These are phyloP conservation scores for Neocatenulostroma microsporum DNA, from an alignment of 2,329 filamentous ascomycete genomes.

Conservation along the genomic window DNA sequence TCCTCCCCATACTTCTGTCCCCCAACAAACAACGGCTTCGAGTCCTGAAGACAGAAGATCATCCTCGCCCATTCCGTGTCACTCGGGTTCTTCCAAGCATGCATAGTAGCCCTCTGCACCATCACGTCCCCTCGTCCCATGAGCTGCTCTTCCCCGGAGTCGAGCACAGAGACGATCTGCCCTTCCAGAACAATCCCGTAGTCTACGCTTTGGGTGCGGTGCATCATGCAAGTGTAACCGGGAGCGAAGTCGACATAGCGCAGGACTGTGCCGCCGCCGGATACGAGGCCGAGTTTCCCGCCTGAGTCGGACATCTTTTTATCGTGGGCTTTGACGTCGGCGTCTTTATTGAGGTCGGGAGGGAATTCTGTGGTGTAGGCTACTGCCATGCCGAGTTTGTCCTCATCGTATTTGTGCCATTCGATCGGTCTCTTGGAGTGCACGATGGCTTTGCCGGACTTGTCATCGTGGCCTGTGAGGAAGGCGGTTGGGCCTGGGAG, in stretches of 20 bases:
- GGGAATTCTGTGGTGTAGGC: slow-evolving; percentile 47
- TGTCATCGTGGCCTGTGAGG: slow-evolving; percentile 28
- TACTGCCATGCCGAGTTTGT: slow-evolving; percentile 43
- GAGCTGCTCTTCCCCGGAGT: slow-evolving; percentile 26
- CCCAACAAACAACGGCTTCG: slow-evolving; percentile 20
- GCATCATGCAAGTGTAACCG: slow-evolving; percentile 29
- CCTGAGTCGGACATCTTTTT: slow-evolving; percentile 30
- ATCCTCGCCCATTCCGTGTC: slow-evolving; percentile 26
- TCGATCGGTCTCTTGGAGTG: slow-evolving; percentile 25
- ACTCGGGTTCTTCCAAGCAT: slow-evolving; percentile 27
- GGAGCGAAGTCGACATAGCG: slow-evolving; percentile 34
- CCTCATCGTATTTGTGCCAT: slow-evolving; percentile 32
- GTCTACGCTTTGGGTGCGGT: slow-evolving; percentile 30
- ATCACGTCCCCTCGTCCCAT: slow-evolving; percentile 31
- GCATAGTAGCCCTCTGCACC: slow-evolving; percentile 33
- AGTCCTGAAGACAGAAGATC: slow-evolving; percentile 27
- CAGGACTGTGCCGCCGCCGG: slow-evolving; percentile 43
- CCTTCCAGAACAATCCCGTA: slow-evolving; percentile 33
- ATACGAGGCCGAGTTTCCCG: slow-evolving; percentile 43
- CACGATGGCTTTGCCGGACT: slow-evolving; percentile 27
- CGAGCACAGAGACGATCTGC: slow-evolving; percentile 26
- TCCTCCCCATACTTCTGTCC: slow-evolving; percentile 23
- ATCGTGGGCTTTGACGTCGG: slow-evolving; percentile 43
- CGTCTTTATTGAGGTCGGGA: slow-evolving; percentile 38
- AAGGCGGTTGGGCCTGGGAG: slow-evolving; percentile 28